These are phyloP conservation scores for Monilinia vaccinii-corymbosi DNA, from an alignment of 2,329 filamentous ascomycete species.

Conservation along the genomic window DNA sequence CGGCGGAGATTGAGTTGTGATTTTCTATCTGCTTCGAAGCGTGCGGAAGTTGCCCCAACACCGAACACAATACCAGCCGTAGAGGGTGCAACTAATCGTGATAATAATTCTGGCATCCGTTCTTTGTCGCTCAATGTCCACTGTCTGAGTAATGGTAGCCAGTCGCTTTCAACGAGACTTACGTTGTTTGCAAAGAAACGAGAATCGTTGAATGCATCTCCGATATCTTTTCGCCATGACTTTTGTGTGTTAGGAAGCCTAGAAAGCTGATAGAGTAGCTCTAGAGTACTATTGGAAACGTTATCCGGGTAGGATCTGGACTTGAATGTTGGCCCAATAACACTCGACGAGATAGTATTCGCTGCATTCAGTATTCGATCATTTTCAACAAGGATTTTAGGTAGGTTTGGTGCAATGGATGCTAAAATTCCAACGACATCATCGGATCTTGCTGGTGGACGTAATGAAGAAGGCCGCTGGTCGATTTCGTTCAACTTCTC, in stretches of 20 bases:
- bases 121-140: conserved; percentile 86
- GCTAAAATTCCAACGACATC: conserved; percentile 75
- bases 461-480: conserved; percentile 16
- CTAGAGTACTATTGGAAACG: conserved; percentile 60
- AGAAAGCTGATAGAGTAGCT: conserved; percentile 67
- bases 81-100: conserved; percentile 72
- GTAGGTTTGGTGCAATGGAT: conserved; percentile 68
- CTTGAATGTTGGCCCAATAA: conserved; percentile 73
- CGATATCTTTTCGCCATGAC: conserved; percentile 84
- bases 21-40: conserved; percentile 89
- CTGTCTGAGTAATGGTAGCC: conserved; percentile 76
- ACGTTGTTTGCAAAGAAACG: conserved; percentile 71
- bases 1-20: conserved; percentile 84
- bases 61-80: conserved; percentile 96
- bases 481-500: conserved; percentile 31
- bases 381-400: conserved; percentile 73
- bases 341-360: conserved; percentile 70
- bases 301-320: conserved; percentile 83
- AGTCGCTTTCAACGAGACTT: conserved; percentile 58
- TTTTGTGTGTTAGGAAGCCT: conserved; percentile 75
- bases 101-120: conserved; percentile 69
- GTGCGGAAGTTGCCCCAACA: conserved; percentile 88
- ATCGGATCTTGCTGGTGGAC: conserved; percentile 42
- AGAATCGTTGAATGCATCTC: conserved; percentile 83
- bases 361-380: conserved; percentile 76